Evolutionary conservation across 2,329 filamentous ascomycete species (phyloP).

Genomic region (Fusarium mangiferae): DNA sequence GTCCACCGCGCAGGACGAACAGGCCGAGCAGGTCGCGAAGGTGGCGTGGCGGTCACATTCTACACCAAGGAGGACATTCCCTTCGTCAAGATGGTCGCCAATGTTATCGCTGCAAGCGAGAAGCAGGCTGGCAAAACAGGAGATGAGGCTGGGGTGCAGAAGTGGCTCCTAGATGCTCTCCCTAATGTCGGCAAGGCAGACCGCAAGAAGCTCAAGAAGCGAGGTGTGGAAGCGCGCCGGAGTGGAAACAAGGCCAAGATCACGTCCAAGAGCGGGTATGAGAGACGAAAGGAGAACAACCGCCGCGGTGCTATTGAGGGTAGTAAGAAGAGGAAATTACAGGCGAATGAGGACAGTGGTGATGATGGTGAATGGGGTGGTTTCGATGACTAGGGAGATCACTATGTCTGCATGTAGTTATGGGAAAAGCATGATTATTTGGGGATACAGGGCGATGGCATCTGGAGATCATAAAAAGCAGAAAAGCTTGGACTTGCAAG

Average conservation of each 20-base stretch:
- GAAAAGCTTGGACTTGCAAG: slow-evolving; percentile 1
- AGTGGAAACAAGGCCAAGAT: slow-evolving; percentile 69
- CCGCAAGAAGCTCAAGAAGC: slow-evolving; percentile 82
- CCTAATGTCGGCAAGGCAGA: slow-evolving; percentile 86
- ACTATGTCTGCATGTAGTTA: background rate
- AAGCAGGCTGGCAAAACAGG: slow-evolving; percentile 69
- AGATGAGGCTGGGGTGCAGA: slow-evolving; percentile 71
- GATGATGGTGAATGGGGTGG: slow-evolving; percentile 59
- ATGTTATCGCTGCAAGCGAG: slow-evolving; percentile 88
- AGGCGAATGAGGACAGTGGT: slow-evolving; percentile 39
- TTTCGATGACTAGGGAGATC: slow-evolving; percentile 49
- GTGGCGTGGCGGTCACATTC: slow-evolving; percentile 90
- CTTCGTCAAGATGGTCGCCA: slow-evolving; percentile 88
- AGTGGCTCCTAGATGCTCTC: slow-evolving; percentile 89
- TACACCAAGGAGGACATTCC: slow-evolving; percentile 96
- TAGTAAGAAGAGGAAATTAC: slow-evolving; percentile 65
- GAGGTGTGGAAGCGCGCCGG: slow-evolving; percentile 79
- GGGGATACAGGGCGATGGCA: background rate
- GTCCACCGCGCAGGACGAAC: slow-evolving; percentile 94
- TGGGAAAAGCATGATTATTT: background rate
- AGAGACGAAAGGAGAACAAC: slow-evolving; percentile 75
- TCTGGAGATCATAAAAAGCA: background rate
- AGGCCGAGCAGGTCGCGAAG: slow-evolving; percentile 85
- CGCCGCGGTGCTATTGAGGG: slow-evolving; percentile 69
- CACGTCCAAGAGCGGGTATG: slow-evolving; percentile 83